Base-by-base conservation (phyloP, 2,329 filamentous ascomycete species). In the Pseudogymnoascus sp. region DNA sequence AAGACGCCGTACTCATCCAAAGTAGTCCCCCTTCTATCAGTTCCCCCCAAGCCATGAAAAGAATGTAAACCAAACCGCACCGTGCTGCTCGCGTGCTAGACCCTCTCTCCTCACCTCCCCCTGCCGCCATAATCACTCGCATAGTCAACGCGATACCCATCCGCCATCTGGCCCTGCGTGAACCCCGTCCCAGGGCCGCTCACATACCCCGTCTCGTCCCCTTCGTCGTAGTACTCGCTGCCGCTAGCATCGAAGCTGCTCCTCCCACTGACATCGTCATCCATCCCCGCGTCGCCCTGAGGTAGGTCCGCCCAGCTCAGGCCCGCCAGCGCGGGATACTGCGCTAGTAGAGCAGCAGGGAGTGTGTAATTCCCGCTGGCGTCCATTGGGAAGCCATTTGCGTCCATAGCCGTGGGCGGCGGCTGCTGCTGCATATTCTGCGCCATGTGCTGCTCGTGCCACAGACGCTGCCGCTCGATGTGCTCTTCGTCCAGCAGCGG, bases 401-500 rank as follows among this genome's bases (percentile, higher is more conserved):
- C 78, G 45, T 88, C 85, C 71, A 89, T 80, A 61, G 81, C 80
- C 68, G 88, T 80, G 12, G 80, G 79, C 63, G 84, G 79, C 66
- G 80, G 78, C 68, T 87, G 83, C 68, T 87, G 83, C 37, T 82
- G 81, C 76, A 85, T 83, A 62, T 83, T 84, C 67, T 87, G 85
- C 63, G 70, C 76, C 77, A 88, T 83, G 62, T 85, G 83, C 70
- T 91, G 88, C 72, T 91, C 88, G 73, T 87, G 83, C 81, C 87
- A 89, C 29, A 82, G 78, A 55, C 89, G 86, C 70, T 95, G 90
- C 35, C 91, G 82, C 70, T 95, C 92, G 37, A 87, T 78, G 62
- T 92, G 89, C 78, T 99, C 94, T 76, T 99, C 94, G 67, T 99
- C 94, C 1, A 99, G 82, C 11, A 99, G 78, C n/a, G 94, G 92